A percentile compares a stretch with the other conserved stretches of the same genome.
These are phyloP conservation scores for Drosera capensis DNA, from an alignment of 148 eudicot genomes.

Conservation along the genomic window DNA sequence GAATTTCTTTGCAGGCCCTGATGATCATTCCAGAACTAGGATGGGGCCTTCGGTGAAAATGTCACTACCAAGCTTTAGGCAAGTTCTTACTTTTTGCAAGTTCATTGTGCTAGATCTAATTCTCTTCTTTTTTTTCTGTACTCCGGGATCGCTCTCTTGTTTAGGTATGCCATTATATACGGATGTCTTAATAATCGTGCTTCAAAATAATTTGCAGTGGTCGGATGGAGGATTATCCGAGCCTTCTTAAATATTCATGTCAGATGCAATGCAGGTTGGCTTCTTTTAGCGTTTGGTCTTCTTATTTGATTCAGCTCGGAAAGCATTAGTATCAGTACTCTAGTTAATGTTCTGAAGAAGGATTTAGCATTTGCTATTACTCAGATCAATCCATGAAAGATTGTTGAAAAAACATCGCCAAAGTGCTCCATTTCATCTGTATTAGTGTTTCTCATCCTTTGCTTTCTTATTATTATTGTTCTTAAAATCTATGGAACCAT, in stretches of 20 bases:
- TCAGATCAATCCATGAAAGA: too few species aligned
- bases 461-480: not conserved
- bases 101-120: not conserved
- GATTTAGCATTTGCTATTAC: too few species aligned
- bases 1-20: conserved; percentile 14
- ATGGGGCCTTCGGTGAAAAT: conserved; percentile 55
- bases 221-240: conserved; percentile 44
- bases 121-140: not conserved
- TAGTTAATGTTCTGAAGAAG: too few species aligned
- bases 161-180: not conserved
- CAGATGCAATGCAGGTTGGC: conserved; percentile 74
- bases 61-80: conserved; percentile 93
- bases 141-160: not conserved
- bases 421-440: not conserved
- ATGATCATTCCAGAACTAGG: conserved; percentile 28
- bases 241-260: conserved; percentile 71
- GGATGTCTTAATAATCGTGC: not conserved
- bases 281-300: not conserved
- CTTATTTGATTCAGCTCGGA: not conserved
- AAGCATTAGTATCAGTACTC: not conserved
- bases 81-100: not conserved
- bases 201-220: conserved; percentile 37
- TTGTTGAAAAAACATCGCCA: too few species aligned
- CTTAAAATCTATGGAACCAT: not conserved
- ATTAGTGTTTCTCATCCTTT: too few species aligned